Conservation (phyloP, 768 basidiomycete genomes). For the Tulasnella sp. region DNA sequence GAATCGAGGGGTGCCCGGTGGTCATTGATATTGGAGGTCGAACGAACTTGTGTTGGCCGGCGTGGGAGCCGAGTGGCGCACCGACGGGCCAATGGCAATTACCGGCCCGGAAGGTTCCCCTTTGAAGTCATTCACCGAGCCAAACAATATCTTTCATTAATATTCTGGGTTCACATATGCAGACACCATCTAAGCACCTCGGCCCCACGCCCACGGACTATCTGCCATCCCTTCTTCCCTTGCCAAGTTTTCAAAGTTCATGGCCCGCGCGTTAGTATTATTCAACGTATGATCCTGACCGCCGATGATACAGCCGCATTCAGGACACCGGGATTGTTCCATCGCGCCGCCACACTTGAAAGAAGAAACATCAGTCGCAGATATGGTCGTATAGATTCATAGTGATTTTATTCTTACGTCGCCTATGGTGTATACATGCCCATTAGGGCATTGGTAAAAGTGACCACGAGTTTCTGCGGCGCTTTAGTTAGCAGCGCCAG, state of each 20-base stretch:
- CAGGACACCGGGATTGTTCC: conserved; percentile 30
- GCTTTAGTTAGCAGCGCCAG: not conserved
- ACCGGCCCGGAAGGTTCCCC: too few relatives aligned
- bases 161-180: too few relatives aligned
- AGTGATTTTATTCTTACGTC: conserved; percentile 27
- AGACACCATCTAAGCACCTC: not conserved
- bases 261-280: conserved; percentile 29
- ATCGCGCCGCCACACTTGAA: conserved; percentile 30
- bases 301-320: conserved; percentile 34
- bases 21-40: not conserved
- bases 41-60: not conserved
- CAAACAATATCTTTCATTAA: too few relatives aligned
- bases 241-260: conserved; percentile 25
- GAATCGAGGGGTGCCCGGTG: not conserved
- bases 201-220: conserved; percentile 5
- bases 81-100: too few relatives aligned
- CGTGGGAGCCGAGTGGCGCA: not conserved
- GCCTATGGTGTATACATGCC: conserved; percentile 32
- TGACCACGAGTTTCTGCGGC: conserved; percentile 23
- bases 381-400: conserved; percentile 18
- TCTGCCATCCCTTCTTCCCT: not conserved
- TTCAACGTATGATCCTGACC: conserved; percentile 30
- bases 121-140: too few relatives aligned
- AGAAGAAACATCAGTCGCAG: not conserved
- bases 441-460: conserved; percentile 31